Evolutionary conservation across 2,329 filamentous ascomycete genomes (phyloP), one percentile per base, ranked within the genome.

Genomic region (Colletotrichum sp.): DNA sequence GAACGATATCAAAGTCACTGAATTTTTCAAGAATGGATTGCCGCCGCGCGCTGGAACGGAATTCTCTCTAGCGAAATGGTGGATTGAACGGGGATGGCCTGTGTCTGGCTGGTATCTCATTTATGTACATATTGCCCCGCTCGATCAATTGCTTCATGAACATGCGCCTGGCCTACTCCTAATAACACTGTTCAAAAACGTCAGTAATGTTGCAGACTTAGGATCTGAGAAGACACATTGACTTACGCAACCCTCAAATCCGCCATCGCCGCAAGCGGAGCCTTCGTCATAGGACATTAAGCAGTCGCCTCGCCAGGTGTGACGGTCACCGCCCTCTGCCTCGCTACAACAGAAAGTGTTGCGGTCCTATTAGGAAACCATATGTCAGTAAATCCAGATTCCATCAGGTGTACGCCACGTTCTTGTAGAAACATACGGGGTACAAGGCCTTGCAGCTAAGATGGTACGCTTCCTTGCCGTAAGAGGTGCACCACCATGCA

Each of bases 321-420:
- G 9, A 4, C 66, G 32, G 6, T 69, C 55, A 4, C 66, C 66
- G 0, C 66, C 66, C 10, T 69, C 21, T 24, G 1, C 4, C 28
- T 10, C 24, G 26, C 66, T 69, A 56, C 66, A 69, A 3, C 66
- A 69, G 7, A 69, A 69, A 10, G 66, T 69, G 18, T 69, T 58
- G 16, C 66, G 55, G 12, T 43, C 55, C 66, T 69, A 8, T 2
- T 2, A 12, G 3, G 2, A 61, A 69, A 5, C 2, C 1, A 43
- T 0, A 1, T 7, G 7, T 69, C 1, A 69, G 13, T 32, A 2
- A 24, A 7, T 21, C 13, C 7, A 24, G 30, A 4, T 30, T 1
- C n/a, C 5, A 7, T 36, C 48, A 14, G 21, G 21, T 10, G 21
- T 13, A 24, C 7, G 2, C 8, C 16, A 2, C 9, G 43, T 26